Evolutionary conservation across 2,329 filamentous ascomycete genomes (phyloP), one percentile per base, ranked within the genome.

Genomic region (Diaporthe caulivora): DNA sequence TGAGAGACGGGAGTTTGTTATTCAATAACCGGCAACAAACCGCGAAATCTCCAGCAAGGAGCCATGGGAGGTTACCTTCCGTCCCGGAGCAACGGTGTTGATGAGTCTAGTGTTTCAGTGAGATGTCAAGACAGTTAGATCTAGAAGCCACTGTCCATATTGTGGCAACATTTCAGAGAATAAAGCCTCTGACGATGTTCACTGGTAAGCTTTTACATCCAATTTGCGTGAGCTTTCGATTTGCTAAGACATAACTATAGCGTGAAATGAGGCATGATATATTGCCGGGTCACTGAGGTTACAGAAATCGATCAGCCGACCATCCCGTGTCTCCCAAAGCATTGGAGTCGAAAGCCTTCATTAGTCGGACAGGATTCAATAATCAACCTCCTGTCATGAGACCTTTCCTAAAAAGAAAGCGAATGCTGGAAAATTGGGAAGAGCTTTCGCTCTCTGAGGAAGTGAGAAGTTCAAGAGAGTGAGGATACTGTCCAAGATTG

Each of bases 381-480:
- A 1, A 21, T 11, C 0, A 24, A 1, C 7, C 26, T 10, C 8
- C 6, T 15, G 21, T 0, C 0, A 1, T 55, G 1, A 26, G 53
- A 6, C 29, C 53, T 11, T 55, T 55, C 11, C 1, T 15, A 0
- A 55, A 55, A 55, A 31, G 53, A 11, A 55, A 55, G 29, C 6
- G 53, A 0, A 5, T 6, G 9, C 18, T 55, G 53, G 17, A 31
- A 0, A 34, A 3, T 1, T 55, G 53, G 53, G 29, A 18, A 18
- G 53, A 55, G 29, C 53, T 55, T 1, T 55, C 53, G 18, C 53
- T 55, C 4, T 55, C 53, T 0, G 53, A 55, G 1, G 53, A 55
- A 34, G 29, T 55, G 15, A 31, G 53, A 3, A 55, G 53, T 55
- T 55, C 53, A 55, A 55, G 29, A 55, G 53, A 3, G 53, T 55